These are phyloP conservation scores for Aspergillus udagawae DNA, from an alignment of 2,329 filamentous ascomycete species.

Conservation along the genomic window DNA sequence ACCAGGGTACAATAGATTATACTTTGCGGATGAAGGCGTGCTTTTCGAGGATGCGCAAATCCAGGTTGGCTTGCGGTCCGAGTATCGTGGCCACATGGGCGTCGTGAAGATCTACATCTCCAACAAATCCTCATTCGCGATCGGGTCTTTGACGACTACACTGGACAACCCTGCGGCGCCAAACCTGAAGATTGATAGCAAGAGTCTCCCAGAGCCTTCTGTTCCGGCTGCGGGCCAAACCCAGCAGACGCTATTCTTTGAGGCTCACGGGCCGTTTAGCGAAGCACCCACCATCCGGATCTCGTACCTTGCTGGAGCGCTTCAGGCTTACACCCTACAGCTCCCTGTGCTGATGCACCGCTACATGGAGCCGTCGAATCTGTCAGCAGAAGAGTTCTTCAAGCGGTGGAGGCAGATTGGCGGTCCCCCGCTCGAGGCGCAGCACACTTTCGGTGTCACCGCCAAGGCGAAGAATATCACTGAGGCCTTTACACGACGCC, in stretches of 20 bases:
- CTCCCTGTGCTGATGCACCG: conserved; percentile 86
- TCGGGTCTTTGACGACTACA: conserved; percentile 91
- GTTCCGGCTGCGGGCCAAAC: conserved; percentile 72
- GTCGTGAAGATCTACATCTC: conserved; percentile 94
- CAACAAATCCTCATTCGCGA: conserved; percentile 81
- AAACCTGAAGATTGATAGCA: conserved; percentile 80
- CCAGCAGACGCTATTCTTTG: conserved; percentile 93
- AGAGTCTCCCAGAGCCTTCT: conserved; percentile 79
- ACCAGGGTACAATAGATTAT: conserved; percentile 75
- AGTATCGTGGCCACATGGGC: conserved; percentile 93
- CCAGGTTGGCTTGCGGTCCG: conserved; percentile 85
- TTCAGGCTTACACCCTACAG: conserved; percentile 89
- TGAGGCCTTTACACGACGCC: conserved; percentile 65
- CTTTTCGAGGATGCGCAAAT: conserved; percentile 94
- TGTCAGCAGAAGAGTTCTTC: conserved; percentile 92
- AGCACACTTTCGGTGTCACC: conserved; percentile 73
- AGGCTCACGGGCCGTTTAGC: conserved; percentile 74
- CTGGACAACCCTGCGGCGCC: conserved; percentile 65
- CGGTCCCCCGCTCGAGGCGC: conserved; percentile 77
- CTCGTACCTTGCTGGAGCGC: conserved; percentile 86
- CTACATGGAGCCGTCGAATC: conserved; percentile 89
- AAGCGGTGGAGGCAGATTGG: conserved; percentile 99
- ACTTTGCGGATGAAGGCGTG: conserved; percentile 77
- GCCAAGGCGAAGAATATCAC: conserved; percentile 62
- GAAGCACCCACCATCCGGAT: conserved; percentile 85